A percentile compares a stretch with the other conserved stretches of the same genome.
Evolutionary conservation across 306 rosid genomes (phyloP).

Genomic region (Dryas drummondii): DNA sequence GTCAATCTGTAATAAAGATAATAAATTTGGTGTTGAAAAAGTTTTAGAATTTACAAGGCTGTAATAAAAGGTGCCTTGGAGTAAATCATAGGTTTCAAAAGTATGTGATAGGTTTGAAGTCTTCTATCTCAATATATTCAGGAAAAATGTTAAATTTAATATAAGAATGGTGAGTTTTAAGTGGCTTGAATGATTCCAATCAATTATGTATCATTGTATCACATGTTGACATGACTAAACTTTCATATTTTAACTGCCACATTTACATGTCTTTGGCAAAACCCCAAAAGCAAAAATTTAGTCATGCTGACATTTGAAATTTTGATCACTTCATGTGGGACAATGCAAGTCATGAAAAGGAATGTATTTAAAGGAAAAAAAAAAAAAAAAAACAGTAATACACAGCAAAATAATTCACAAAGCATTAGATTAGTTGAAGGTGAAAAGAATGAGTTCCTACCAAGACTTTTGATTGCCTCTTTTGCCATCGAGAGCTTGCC

Average conservation of each 20-base stretch:
- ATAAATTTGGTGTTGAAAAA: too few species aligned
- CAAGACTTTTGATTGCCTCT: conserved; percentile 88
- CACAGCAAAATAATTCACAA: neutral
- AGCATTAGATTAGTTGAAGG: neutral
- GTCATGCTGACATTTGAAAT: neutral
- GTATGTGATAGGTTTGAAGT: neutral
- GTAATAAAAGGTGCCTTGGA: neutral
- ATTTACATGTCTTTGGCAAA: neutral
- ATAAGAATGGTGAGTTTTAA: neutral
- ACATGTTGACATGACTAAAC: neutral
- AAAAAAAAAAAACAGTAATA: too few species aligned
- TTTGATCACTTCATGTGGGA: neutral
- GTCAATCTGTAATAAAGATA: neutral
- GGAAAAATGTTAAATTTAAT: neutral
- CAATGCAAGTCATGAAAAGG: neutral
- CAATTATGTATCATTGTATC: neutral
- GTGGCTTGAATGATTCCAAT: neutral
- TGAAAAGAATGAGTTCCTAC: conserved; percentile 40
- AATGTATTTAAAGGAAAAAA: too few species aligned
- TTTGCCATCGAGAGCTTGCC: conserved; percentile 94
- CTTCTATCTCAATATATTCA: neutral
- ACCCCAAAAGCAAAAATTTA: neutral
- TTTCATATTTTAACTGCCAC: neutral
- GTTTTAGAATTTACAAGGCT: too few species aligned
- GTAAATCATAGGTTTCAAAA: neutral